Evolutionary conservation across 1,284 basidiomycete genomes (phyloP).

Genomic region (Salmacisia buchloeana): DNA sequence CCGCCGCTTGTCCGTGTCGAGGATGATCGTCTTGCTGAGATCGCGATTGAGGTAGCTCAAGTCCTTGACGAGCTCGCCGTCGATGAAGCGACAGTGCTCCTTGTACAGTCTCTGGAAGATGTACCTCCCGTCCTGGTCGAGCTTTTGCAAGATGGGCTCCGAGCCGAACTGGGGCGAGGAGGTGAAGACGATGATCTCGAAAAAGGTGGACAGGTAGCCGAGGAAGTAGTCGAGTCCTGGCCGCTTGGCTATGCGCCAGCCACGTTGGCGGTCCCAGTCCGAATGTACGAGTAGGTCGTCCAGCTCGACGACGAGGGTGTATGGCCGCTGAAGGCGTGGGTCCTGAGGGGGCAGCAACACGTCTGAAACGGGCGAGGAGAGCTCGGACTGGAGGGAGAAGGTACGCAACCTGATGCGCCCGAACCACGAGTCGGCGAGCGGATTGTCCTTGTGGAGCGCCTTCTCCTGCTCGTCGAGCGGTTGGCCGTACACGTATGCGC

Average conservation of each 20-base stretch:
- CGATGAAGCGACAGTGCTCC: slow-evolving; percentile 55
- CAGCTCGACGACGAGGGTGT: slow-evolving; percentile 82
- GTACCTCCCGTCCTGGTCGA: slow-evolving; percentile 87
- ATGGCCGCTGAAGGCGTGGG: slow-evolving; percentile 61
- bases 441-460: slow-evolving; percentile 16
- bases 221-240: slow-evolving; percentile 97
- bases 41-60: slow-evolving; percentile 88
- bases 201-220: slow-evolving; percentile 92
- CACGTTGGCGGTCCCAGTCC: slow-evolving; percentile 62
- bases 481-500: slow-evolving; percentile 19
- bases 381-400: slow-evolving; percentile 30
- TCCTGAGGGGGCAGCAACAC: slow-evolving; percentile 84
- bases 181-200: slow-evolving; percentile 94
- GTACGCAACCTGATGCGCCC: slow-evolving; percentile 38
- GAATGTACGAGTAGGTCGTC: slow-evolving; percentile 88
- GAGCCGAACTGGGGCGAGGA: slow-evolving; percentile 85
- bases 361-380: slow-evolving; percentile 67
- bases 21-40: slow-evolving; percentile 76
- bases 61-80: slow-evolving; percentile 61
- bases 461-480: slow-evolving; percentile 19
- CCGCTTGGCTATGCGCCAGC: slow-evolving; percentile 58
- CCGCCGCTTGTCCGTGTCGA: slow-evolving; percentile 80
- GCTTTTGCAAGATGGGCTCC: slow-evolving; percentile 80
- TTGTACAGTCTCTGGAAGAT: slow-evolving; percentile 84
- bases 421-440: slow-evolving; percentile 22